phyloP scores from a whole-genome alignment of 139 green algal genomes.

The Tetraselmis chui region DNA sequence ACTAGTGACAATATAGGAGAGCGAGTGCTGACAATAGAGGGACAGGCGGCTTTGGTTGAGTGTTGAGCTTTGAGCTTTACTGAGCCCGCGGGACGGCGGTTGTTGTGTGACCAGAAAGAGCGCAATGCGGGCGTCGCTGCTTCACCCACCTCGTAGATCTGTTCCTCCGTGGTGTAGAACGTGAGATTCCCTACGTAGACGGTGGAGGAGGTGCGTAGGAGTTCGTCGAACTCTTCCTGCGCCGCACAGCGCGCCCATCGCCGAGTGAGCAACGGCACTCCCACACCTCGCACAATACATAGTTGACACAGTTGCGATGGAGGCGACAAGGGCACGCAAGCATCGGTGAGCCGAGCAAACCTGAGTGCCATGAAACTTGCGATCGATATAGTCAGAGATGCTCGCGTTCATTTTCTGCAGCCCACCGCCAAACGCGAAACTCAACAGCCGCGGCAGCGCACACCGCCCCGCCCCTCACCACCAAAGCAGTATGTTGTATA shows the following conservation, averaged over 20 bases:
- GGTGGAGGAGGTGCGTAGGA: conserved; percentile 63
- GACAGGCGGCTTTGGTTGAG: no score
- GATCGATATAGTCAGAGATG: conserved; percentile 63
- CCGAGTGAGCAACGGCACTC: background rate
- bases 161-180: conserved; percentile 96
- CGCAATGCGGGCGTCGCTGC: no score
- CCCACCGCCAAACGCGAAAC: no score
- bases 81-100: no score
- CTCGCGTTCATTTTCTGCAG: conserved; percentile 23
- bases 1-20: no score
- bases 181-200: conserved; percentile 97
- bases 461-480: background rate
- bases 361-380: conserved; percentile 63
- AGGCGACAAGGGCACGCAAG: background rate
- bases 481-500: no score
- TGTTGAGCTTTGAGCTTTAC: no score
- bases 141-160: conserved; percentile 68
- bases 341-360: background rate
- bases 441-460: background rate
- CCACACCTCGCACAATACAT: no score
- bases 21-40: no score
- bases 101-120: no score
- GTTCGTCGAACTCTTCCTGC: conserved; percentile 77
- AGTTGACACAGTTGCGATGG: background rate
- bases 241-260: no score